Evolutionary conservation across 129 eudicot genomes (phyloP), one percentile per base, ranked within the genome.

Genomic region (Heracleum sosnowskyi): DNA sequence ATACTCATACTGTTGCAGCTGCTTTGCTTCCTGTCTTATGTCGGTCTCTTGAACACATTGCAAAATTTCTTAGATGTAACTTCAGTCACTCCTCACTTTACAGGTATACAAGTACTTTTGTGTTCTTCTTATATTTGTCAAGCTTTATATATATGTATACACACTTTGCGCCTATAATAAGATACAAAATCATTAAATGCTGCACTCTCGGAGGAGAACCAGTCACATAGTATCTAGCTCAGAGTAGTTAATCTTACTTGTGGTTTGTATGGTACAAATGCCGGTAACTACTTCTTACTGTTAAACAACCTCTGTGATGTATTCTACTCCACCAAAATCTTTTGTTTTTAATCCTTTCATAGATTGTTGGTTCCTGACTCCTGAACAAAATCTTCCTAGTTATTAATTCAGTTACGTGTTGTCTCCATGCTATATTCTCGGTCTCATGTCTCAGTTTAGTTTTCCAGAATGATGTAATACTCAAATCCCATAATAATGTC

Each of bases 21-120:
- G 96, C 97, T 81, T 81, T 95, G 77, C 85, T 95, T 83, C 99
- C 99, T 39, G 78, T 95, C 17, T 74, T 87, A 47, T 95, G 96
- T 79, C 94, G 96, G 76, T 81, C 91, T 66, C 82, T 92, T 74
- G 97, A 92, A 82, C 92, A 84, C 78, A 82, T 91, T 40, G 95
- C 96, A 20, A 95, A 92, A 87, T 91, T 92, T 68, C 82, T 86
- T 77, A 88, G 99, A 77, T 92, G 89, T 33, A 95, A 95, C 64
- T 95, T 90, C 77, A 82, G 88, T 62, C 84, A 85, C 76, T 90
- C 99, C 63, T 78, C 91, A 63, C 81, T 90, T 64, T 95, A 95
- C 88, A 92, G 97, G 99, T 95, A 85, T 44, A 29, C 47, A 36
- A 0, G n/a, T 74, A 40, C 5, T 11, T 39, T 46, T 22, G 45